Percentiles rank a stretch among this genome's conserved stretches.
These are phyloP conservation scores for Trypanosomatidae sp. DNA, from an alignment of 208 protist species.

Conservation along the genomic window DNA sequence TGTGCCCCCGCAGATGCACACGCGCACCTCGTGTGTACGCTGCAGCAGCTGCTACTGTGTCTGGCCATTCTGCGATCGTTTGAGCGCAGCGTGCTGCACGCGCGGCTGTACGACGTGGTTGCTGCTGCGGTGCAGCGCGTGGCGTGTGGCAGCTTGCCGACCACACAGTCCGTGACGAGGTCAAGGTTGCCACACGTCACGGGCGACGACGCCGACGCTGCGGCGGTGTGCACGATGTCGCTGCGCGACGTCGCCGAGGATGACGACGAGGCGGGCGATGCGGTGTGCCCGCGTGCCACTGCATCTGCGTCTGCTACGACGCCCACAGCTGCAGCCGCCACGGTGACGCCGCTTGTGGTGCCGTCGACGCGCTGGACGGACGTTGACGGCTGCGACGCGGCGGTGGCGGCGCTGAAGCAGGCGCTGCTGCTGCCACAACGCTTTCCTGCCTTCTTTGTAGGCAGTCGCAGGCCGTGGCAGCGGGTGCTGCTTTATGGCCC, in stretches of 20 bases:
- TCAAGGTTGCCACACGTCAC: too few relatives aligned
- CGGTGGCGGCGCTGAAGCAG: slow-evolving; percentile 94
- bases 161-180: too few relatives aligned
- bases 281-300: too few relatives aligned
- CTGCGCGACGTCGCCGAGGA: too few relatives aligned
- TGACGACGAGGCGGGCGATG: too few relatives aligned
- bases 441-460: slow-evolving; percentile 95
- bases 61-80: slow-evolving; percentile 19
- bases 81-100: slow-evolving; percentile 1
- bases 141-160: too few relatives aligned
- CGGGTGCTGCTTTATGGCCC: slow-evolving; percentile 96
- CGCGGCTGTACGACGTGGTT: neutral
- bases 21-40: slow-evolving; percentile 2
- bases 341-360: too few relatives aligned
- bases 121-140: neutral
- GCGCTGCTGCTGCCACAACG: slow-evolving; percentile 93
- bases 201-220: too few relatives aligned
- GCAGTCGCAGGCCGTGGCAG: slow-evolving; percentile 89
- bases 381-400: slow-evolving; percentile 92
- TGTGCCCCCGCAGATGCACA: neutral
- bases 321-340: too few relatives aligned
- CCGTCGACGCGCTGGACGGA: too few relatives aligned
- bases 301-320: too few relatives aligned
- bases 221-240: too few relatives aligned
- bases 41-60: slow-evolving; percentile 14